phyloP scores from a whole-genome alignment of 1,284 basidiomycete genomes.

The Leccinum fuscescens region DNA sequence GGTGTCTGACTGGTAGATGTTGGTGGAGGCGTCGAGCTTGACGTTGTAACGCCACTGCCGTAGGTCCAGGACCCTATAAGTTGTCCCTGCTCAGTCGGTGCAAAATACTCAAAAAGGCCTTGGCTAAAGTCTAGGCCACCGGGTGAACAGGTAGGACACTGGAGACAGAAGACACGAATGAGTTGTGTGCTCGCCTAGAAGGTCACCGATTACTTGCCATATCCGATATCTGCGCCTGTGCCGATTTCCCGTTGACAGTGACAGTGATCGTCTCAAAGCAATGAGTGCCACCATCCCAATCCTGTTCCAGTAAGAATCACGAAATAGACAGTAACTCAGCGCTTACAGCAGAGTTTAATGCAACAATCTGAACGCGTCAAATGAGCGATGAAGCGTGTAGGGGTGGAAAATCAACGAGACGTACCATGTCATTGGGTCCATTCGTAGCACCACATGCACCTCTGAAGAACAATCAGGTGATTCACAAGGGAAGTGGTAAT shows the following conservation, averaged over 20 bases:
- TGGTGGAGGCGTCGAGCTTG: conserved; percentile 20
- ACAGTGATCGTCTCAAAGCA: conserved; percentile 60
- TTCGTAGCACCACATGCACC: conserved; percentile 30
- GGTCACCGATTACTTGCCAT: conserved; percentile 32
- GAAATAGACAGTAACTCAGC: background rate
- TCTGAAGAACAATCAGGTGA: conserved; percentile 13
- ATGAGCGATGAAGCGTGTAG: background rate
- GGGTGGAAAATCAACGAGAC: conserved; percentile 1
- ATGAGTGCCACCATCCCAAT: conserved; percentile 41
- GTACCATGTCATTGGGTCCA: conserved; percentile 28
- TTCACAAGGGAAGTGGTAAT: background rate
- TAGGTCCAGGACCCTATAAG: conserved; percentile 43
- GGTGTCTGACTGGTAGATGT: conserved; percentile 11
- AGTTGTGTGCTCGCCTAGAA: background rate
- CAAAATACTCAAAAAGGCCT: conserved; percentile 47
- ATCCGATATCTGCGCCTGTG: conserved; percentile 55
- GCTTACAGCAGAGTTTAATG: conserved; percentile 39
- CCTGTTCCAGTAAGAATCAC: conserved; percentile 23
- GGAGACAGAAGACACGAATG: background rate
- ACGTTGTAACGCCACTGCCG: conserved; percentile 18
- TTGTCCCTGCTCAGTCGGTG: conserved; percentile 31
- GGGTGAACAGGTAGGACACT: conserved; percentile 41
- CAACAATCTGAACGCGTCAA: conserved; percentile 40
- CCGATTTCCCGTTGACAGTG: conserved; percentile 50
- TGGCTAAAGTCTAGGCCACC: conserved; percentile 50